Percentiles rank a stretch among this genome's conserved stretches.
Conservation (phyloP, 1,139 yeast genomes). For the Diutina neorugosa region DNA sequence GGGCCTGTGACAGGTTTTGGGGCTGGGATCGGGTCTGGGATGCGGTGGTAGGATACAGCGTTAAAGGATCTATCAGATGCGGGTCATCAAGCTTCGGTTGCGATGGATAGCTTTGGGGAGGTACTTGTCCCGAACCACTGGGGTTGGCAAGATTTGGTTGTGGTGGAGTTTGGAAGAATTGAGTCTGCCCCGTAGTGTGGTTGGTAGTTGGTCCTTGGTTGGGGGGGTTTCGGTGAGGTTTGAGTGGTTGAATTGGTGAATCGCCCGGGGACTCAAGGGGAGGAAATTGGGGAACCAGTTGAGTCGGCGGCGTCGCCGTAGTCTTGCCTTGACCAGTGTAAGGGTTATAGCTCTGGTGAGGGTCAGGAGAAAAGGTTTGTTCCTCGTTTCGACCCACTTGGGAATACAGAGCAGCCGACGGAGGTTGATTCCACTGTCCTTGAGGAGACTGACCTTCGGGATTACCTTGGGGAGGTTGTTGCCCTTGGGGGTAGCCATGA, state of each 20-base stretch:
- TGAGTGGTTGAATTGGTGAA: neutral
- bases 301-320: neutral
- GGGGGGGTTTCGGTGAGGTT: neutral
- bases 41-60: neutral
- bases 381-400: neutral
- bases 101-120: neutral
- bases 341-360: slow-evolving; percentile 1
- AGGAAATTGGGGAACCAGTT: neutral
- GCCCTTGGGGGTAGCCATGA: neutral
- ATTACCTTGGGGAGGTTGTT: neutral
- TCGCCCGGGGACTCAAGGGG: neutral
- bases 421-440: neutral
- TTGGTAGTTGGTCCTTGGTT: neutral
- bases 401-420: neutral
- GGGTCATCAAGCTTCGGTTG: neutral
- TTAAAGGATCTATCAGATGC: neutral
- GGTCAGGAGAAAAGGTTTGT: neutral
- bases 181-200: neutral
- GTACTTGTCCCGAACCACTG: neutral
- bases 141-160: too few relatives aligned
- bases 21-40: neutral
- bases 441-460: neutral
- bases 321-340: neutral
- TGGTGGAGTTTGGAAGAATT: neutral
- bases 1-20: neutral